These are phyloP conservation scores for Stereum hirsutum DNA, from an alignment of 1,284 basidiomycete species.

Conservation along the genomic window DNA sequence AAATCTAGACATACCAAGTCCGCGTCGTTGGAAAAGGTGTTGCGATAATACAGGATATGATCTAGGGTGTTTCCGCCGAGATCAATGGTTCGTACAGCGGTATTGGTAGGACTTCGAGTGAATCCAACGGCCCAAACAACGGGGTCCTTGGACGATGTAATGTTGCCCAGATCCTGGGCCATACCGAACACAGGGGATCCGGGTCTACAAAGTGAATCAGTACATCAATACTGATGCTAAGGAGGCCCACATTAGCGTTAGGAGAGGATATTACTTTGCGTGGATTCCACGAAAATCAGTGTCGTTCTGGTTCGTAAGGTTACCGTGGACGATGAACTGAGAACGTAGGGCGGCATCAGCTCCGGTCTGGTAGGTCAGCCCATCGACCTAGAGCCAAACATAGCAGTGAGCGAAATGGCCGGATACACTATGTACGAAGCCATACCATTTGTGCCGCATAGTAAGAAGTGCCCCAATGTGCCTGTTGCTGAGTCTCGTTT, in stretches of 20 bases:
- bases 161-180: conserved; percentile 21
- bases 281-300: conserved; percentile 22
- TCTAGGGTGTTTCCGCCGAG: conserved; percentile 8
- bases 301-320: conserved; percentile 23
- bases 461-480: conserved; percentile 11
- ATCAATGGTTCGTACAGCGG: conserved; percentile 17
- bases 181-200: conserved; percentile 23
- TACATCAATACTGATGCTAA: neutral
- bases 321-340: conserved; percentile 20
- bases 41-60: conserved; percentile 18
- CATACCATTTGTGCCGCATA: conserved; percentile 10
- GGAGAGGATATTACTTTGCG: no score
- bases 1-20: conserved; percentile 12
- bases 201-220: neutral
- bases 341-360: conserved; percentile 19
- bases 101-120: conserved; percentile 20
- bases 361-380: conserved; percentile 25
- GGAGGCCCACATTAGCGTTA: no score
- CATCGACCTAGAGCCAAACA: conserved; percentile 13
- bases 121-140: conserved; percentile 25
- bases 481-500: conserved; percentile 5
- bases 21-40: conserved; percentile 8
- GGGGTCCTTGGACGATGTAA: conserved; percentile 17
- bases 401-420: no score
- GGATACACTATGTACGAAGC: neutral